These are phyloP conservation scores for Starmerella lactis-condensi DNA, from an alignment of 805 yeast genomes.

Conservation along the genomic window DNA sequence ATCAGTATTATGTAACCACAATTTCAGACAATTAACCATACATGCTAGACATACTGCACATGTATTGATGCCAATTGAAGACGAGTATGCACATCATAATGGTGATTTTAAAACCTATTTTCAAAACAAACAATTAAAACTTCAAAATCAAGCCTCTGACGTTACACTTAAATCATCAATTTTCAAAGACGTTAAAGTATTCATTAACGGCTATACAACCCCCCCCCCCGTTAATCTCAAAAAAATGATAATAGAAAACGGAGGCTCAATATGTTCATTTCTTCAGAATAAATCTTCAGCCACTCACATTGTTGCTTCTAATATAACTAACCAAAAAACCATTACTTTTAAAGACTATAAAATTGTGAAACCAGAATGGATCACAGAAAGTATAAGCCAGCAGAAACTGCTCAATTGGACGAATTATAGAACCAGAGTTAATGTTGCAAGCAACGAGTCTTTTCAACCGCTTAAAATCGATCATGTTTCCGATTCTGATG, in stretches of 20 bases:
- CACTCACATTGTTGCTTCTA: slow-evolving; percentile 70
- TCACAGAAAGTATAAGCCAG: slow-evolving; percentile 40
- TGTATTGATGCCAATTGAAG: slow-evolving; percentile 4
- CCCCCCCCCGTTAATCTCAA: slow-evolving; percentile 66
- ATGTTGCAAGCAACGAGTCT: background rate
- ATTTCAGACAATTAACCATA: too few relatives aligned
- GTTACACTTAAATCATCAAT: slow-evolving; percentile 31
- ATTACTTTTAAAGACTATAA: slow-evolving; percentile 45
- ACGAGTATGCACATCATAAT: slow-evolving; percentile 12
- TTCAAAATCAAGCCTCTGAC: slow-evolving; percentile 28
- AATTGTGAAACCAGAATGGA: slow-evolving; percentile 74
- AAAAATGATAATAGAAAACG: slow-evolving; percentile 50
- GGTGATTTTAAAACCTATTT: slow-evolving; percentile 56
- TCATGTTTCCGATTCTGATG: background rate
- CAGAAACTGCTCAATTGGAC: slow-evolving; percentile 46
- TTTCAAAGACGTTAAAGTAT: slow-evolving; percentile 45
- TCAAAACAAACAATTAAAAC: slow-evolving; percentile 39
- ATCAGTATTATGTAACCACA: too few relatives aligned
- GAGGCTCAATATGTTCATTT: slow-evolving; percentile 59
- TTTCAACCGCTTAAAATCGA: background rate
- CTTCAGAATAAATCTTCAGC: slow-evolving; percentile 52
- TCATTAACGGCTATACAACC: slow-evolving; percentile 75
- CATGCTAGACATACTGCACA: too few relatives aligned
- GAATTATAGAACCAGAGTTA: slow-evolving; percentile 32
- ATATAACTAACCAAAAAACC: slow-evolving; percentile 58